Conservation (phyloP, 2,329 filamentous ascomycete species). For the Colletotrichum zoysiae region DNA sequence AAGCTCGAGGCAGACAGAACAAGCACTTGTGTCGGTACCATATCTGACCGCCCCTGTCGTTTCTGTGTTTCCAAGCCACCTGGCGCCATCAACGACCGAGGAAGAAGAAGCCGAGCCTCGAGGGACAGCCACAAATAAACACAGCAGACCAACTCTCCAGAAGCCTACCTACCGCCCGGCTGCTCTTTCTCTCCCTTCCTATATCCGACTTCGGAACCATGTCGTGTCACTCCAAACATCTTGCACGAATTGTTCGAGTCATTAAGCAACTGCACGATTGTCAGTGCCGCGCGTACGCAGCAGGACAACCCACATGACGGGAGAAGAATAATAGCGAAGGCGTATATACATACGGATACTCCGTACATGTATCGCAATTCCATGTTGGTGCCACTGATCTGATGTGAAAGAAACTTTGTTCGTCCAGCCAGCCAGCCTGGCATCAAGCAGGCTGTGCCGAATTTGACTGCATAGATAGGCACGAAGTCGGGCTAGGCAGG, state of each 20-base stretch:
- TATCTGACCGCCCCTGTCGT: conserved; percentile 16
- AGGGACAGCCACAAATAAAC: conserved; percentile 17
- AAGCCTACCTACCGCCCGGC: neutral
- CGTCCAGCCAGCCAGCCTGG: neutral
- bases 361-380: neutral
- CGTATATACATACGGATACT: neutral
- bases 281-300: conserved; percentile 2
- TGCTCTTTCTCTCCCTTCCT: neutral
- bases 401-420: neutral
- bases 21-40: conserved; percentile 20
- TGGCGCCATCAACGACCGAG: conserved; percentile 1
- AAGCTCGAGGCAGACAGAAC: conserved; percentile 26
- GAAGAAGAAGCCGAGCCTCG: conserved; percentile 2
- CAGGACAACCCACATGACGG: conserved; percentile 9
- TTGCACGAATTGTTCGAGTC: neutral
- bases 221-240: neutral
- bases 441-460: conserved; percentile 32
- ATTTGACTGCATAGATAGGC: conserved; percentile 19
- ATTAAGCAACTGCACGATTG: neutral
- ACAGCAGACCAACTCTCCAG: neutral
- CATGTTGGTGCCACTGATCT: neutral
- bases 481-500: conserved; percentile 22
- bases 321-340: neutral
- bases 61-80: conserved; percentile 9
- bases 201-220: neutral